phyloP scores from a whole-genome alignment of 305 asterid species.

The Fraxinus floribunda region DNA sequence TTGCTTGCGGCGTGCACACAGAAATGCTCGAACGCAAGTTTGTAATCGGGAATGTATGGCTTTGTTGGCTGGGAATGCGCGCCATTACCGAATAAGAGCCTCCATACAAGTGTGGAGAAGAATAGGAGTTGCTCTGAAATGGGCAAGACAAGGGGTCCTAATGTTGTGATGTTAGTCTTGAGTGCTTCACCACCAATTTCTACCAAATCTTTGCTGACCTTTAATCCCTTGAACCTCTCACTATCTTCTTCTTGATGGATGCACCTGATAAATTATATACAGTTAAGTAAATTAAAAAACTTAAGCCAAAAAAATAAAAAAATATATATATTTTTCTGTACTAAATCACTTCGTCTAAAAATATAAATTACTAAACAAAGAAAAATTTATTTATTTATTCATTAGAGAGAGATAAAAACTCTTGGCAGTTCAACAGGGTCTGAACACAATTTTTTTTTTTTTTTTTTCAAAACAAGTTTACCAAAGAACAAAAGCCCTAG shows the following conservation, averaged over 20 bases:
- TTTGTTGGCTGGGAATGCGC: slow-evolving; percentile 35
- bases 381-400: too few species aligned
- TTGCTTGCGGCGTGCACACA: slow-evolving; percentile 90
- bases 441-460: too few species aligned
- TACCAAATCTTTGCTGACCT: slow-evolving; percentile 64
- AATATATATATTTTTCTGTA: too few species aligned
- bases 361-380: too few species aligned
- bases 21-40: slow-evolving; percentile 92
- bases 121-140: slow-evolving; percentile 86
- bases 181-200: slow-evolving; percentile 85
- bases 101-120: slow-evolving; percentile 66
- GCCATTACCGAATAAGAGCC: slow-evolving; percentile 40
- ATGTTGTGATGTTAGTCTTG: slow-evolving; percentile 89
- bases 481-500: too few species aligned
- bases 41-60: slow-evolving; percentile 94
- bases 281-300: neutral
- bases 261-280: slow-evolving; percentile 43
- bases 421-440: too few species aligned
- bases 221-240: slow-evolving; percentile 61
- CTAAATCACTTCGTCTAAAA: neutral
- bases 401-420: too few species aligned
- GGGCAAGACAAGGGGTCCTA: slow-evolving; percentile 89
- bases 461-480: too few species aligned
- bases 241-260: slow-evolving; percentile 82
- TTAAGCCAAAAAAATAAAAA: too few species aligned